These are phyloP conservation scores for Mercurialis annua DNA, from an alignment of 345 rosid genomes.

Conservation along the genomic window DNA sequence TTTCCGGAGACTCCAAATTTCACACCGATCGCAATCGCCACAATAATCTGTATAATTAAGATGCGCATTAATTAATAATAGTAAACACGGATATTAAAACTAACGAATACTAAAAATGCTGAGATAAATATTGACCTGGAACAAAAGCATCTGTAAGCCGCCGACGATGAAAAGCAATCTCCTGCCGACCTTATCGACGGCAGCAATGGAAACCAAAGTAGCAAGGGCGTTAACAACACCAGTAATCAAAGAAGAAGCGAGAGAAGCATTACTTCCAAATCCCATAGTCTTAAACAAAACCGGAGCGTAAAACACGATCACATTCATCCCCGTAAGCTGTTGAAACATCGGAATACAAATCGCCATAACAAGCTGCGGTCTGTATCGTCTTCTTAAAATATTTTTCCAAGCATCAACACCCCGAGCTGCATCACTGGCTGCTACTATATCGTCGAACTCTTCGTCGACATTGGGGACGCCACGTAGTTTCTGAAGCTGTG, in stretches of 20 bases:
- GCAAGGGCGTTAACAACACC: constrained; percentile 23
- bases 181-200: constrained; percentile 37
- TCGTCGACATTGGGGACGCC: constrained; percentile 30
- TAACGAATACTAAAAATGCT: too few species aligned
- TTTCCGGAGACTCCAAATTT: constrained; percentile 54
- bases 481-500: constrained; percentile 22
- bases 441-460: constrained; percentile 34
- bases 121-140: constrained; percentile 19
- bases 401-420: constrained; percentile 30
- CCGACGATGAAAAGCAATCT: constrained; percentile 33
- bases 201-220: constrained; percentile 27
- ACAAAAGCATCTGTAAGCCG: constrained; percentile 30
- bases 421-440: constrained; percentile 25
- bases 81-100: too few species aligned
- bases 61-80: too few species aligned
- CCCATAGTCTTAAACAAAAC: constrained; percentile 35
- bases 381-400: constrained; percentile 21
- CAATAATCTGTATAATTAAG: constrained; percentile 36
- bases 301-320: constrained; percentile 45
- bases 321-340: constrained; percentile 41
- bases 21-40: constrained; percentile 37
- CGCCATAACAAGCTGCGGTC: constrained; percentile 35
- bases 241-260: constrained; percentile 28
- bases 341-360: constrained; percentile 36
- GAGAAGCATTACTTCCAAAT: constrained; percentile 31